Conservation (phyloP, 192 early-diverging fungal species). For the Coemansia sp. region DNA sequence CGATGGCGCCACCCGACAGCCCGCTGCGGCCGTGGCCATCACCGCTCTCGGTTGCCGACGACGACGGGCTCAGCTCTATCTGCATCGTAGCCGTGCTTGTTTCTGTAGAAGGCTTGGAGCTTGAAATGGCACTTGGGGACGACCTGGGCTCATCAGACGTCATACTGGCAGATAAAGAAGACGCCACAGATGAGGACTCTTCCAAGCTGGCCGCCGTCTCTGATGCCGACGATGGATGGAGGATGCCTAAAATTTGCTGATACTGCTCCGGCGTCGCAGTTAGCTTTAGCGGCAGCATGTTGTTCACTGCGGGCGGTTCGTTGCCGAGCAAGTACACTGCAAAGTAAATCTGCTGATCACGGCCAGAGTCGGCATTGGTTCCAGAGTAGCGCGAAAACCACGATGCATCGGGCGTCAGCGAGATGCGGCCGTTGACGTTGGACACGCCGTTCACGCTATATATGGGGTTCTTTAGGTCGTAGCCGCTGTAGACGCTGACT, state of each 20-base stretch:
- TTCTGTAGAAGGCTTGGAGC: not conserved
- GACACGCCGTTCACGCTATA: constrained; percentile 12
- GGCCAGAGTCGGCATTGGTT: constrained; percentile 9
- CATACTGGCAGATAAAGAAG: constrained; percentile 3
- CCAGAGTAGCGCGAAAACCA: constrained; percentile 47
- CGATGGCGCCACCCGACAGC: constrained; percentile 43
- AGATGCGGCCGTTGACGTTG: constrained; percentile 30
- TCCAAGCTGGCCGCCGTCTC: not conserved
- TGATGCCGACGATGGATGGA: constrained; percentile 16
- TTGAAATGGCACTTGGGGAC: not conserved
- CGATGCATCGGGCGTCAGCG: constrained; percentile 22
- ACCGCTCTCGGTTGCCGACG: not conserved
- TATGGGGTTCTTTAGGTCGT: constrained; percentile 26
- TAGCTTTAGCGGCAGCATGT: constrained; percentile 40
- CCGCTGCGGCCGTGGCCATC: constrained; percentile 10
- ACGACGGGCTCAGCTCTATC: not conserved
- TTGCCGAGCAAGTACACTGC: constrained; percentile 46
- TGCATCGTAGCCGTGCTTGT: not conserved
- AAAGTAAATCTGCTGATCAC: constrained; percentile 34
- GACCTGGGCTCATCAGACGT: not conserved
- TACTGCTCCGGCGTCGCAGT: constrained; percentile 42
- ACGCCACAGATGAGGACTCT: not conserved
- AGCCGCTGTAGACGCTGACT: constrained; percentile 35
- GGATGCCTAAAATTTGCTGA: constrained; percentile 21
- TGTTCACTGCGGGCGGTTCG: constrained; percentile 24